Evolutionary conservation across 2,329 filamentous ascomycete genomes (phyloP), one percentile per base, ranked within the genome.

Genomic region (Nothomitra cinnamomea): DNA sequence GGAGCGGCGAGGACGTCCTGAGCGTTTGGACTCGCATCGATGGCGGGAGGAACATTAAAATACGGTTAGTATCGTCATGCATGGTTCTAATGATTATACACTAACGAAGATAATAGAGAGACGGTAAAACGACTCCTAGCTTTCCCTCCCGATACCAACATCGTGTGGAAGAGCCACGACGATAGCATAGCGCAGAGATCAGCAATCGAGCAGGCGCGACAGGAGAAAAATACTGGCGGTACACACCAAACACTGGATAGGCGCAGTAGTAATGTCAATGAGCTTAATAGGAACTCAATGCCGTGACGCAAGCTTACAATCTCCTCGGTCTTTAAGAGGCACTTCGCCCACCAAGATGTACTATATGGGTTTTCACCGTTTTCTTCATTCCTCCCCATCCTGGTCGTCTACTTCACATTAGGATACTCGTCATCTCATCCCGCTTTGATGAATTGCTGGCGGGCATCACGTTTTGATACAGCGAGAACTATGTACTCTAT

Each of bases 21-120:
- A 95, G 88, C 70, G 88, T 98, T 65, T 98, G 92, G 92, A 94
- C 89, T 54, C 85, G 88, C 67, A 92, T 87, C 62, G 87, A 94
- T 63, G 90, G 88, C 45, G 87, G 88, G 58, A 82, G 87, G 62
- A 94, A 95, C 67, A 84, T 96, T 61, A 95, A 94, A 74, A 95
- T 98, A 63, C 83, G 90, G 85, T 94, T 78, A 61, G 80, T 69
- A 41, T 10, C 17, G 19, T 45, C 32, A 35, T 21, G 25, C 17
- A 49, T 51, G 13, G 19, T 24, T 40, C 15, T 52, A n/a, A 53
- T 5, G 43, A 54, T 15, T 54, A 65, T 67, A 55, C 64, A 2
- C 45, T 49, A 49, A 49, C 28, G 25, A 25, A n/a, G 2, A 22
- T 24, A n/a, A 52, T 57, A 95, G 89, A 60, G 89, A 98, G 71